Conservation (phyloP, 2,329 filamentous ascomycete genomes). For the Microcyclosporella mali region DNA sequence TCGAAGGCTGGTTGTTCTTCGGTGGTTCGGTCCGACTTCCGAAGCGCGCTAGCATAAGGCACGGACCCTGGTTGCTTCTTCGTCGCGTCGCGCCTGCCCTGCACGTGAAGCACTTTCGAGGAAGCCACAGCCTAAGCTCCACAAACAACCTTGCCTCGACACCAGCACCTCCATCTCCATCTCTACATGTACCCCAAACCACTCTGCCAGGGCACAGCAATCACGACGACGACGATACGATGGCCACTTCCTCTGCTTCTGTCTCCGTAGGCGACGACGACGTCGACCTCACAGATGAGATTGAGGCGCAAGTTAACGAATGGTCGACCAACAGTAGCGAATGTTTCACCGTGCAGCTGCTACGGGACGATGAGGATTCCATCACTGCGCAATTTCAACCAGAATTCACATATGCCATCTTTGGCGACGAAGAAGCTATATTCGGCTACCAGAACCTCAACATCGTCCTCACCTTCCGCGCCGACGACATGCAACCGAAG, state of each 20-base stretch:
- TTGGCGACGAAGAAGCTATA: constrained; percentile 86
- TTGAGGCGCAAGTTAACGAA: constrained; percentile 26
- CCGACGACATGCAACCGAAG: constrained; percentile 72
- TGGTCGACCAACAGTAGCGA: constrained; percentile 57
- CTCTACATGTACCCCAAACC: constrained; percentile 1
- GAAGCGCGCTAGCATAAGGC: too few relatives aligned
- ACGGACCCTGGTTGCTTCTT: too few relatives aligned
- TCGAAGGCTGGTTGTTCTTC: too few relatives aligned
- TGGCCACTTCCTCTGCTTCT: constrained; percentile 1
- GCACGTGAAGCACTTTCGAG: neutral
- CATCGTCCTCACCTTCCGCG: constrained; percentile 64
- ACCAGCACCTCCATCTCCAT: neutral
- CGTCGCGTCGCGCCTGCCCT: constrained; percentile 1
- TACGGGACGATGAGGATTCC: constrained; percentile 43
- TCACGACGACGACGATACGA: neutral
- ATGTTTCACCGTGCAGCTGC: constrained; percentile 56
- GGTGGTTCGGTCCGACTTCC: too few relatives aligned
- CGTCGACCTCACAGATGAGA: constrained; percentile 22
- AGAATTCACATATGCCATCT: constrained; percentile 83
- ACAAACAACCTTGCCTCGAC: neutral
- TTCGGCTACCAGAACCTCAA: constrained; percentile 81
- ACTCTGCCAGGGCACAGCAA: neutral
- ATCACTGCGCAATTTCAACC: constrained; percentile 60
- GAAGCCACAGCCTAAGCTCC: neutral
- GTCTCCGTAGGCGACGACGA: constrained; percentile 17